Evolutionary conservation across 2,329 filamentous ascomycete genomes (phyloP), one percentile per base, ranked within the genome.

Genomic region (Helotiales sp.): DNA sequence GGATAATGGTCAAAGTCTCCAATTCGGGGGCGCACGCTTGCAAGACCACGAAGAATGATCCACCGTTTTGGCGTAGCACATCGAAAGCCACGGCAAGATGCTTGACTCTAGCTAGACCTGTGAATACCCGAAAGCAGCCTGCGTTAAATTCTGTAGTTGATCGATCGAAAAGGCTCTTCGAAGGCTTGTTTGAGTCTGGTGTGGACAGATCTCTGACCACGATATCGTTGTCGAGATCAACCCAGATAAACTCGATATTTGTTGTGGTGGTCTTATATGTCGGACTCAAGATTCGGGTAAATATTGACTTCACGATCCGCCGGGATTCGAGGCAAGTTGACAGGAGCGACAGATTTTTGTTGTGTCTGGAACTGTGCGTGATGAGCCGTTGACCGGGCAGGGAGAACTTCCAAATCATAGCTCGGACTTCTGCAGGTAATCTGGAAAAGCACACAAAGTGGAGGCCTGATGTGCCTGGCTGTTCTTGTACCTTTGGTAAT

Each of bases 371-470:
- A 55, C 55, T 64, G 30, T 67, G 65, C 6, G 65, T 67, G 17
- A 69, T 22, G 17, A 68, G 63, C 15, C 66, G 54, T 32, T 64
- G 52, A 17, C 55, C 63, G 30, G 65, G 65, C 3, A 68, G 52
- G 26, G 60, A 49, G 10, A 40, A 32, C 17, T 61, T 49, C 69
- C 66, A 68, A 6, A 70, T 67, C 6, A 52, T 43, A 1, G 54
- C 55, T 20, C 69, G 64, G 20, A 70, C 54, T 30, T 70, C 66
- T 3, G 43, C n/a, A n/a, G 69, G 69, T 6, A 70, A 45, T 17
- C 49, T 52, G 6, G 26, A n/a, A 30, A 70, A 70, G 15, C n/a
- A 26, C 34, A 65, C 15, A 22, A 55, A 69, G 60, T 10, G 20
- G 6, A 6, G 10, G 7, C 4, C 3, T 22, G 24, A 10, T 28